Conservation (phyloP, 768 basidiomycete species). For the Mycena haematopus region DNA sequence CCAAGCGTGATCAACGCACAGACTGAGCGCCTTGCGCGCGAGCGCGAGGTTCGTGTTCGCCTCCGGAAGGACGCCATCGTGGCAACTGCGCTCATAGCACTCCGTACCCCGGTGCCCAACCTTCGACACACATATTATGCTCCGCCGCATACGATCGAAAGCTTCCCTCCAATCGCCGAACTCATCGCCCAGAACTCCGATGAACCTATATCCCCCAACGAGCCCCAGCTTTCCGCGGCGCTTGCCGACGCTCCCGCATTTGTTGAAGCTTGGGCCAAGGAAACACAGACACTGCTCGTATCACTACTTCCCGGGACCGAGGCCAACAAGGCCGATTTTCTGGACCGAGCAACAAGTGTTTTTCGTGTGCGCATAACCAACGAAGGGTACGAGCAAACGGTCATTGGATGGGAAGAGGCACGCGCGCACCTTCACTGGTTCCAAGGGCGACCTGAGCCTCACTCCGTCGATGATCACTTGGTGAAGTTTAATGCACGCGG, state of each 20-base stretch:
- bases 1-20: background rate
- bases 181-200: slow-evolving; percentile 6
- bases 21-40: slow-evolving; percentile 5
- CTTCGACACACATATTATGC: background rate
- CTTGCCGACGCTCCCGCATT: slow-evolving; percentile 1
- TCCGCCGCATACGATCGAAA: slow-evolving; percentile 8
- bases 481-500: background rate
- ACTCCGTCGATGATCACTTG: background rate
- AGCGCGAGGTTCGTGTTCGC: background rate
- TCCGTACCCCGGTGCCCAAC: background rate
- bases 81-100: background rate
- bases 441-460: background rate
- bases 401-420: slow-evolving; percentile 15
- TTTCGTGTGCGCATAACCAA: background rate
- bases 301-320: background rate
- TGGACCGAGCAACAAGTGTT: slow-evolving; percentile 10
- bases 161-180: slow-evolving; percentile 3
- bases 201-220: background rate
- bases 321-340: background rate
- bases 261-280: background rate
- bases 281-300: background rate
- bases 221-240: background rate
- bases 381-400: background rate
- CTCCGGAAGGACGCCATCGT: background rate
- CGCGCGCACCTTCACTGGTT: slow-evolving; percentile 2